phyloP scores from a whole-genome alignment of 2,329 filamentous ascomycete genomes.

The Beauveria sp. region DNA sequence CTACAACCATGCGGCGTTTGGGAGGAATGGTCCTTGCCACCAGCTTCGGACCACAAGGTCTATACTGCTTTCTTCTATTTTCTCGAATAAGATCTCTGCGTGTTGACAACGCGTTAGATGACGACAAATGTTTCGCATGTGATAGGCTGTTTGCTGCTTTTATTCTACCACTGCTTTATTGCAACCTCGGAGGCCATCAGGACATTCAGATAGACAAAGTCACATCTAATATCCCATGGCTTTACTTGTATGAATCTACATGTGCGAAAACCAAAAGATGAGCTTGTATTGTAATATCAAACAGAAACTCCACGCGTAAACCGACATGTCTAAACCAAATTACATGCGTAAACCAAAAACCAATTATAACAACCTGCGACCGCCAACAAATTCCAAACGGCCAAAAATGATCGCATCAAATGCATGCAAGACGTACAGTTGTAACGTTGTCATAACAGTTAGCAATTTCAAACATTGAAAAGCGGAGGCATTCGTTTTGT shows the following conservation, averaged over 20 bases:
- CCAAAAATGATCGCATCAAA: neutral
- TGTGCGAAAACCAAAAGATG: neutral
- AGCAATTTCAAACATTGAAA: neutral
- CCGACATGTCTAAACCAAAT: neutral
- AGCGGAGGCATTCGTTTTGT: neutral
- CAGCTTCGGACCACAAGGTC: conserved; percentile 1
- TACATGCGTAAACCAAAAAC: neutral
- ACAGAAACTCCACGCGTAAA: neutral
- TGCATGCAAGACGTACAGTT: neutral
- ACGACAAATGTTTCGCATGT: neutral
- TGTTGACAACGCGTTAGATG: neutral
- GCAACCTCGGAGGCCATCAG: conserved; percentile 2
- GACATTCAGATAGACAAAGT: conserved; percentile 9
- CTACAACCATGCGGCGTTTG: conserved; percentile 9
- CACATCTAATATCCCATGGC: conserved; percentile 8
- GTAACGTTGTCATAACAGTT: neutral
- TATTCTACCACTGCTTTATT: neutral
- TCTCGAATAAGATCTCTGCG: neutral
- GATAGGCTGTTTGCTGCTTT: neutral
- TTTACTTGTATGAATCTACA: neutral
- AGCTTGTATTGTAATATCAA: conserved; percentile 3
- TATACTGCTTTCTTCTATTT: conserved; percentile 4
- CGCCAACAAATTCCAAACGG: neutral
- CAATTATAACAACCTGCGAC: neutral
- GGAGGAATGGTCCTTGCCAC: neutral